A percentile compares a stretch with the other conserved stretches of the same genome.
Evolutionary conservation across 148 eudicot species (phyloP).

Genomic region (Chenopodium quinoa): DNA sequence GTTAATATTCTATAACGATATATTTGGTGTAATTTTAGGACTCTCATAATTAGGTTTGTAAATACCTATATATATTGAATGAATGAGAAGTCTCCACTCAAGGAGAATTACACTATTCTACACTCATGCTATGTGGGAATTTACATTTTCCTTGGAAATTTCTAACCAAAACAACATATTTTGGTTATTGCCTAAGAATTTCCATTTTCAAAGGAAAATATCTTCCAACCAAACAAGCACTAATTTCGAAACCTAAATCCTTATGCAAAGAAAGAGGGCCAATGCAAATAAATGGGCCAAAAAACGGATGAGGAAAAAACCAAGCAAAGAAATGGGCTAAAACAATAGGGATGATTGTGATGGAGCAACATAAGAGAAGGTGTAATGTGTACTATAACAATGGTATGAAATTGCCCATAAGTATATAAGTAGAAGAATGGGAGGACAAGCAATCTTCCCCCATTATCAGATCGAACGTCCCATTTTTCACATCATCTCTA

Average conservation of each 20-base stretch:
- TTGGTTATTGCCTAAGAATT: no score
- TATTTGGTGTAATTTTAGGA: no score
- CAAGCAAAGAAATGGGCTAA: conserved; percentile 7
- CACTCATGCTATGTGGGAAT: no score
- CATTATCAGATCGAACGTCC: conserved; percentile 26
- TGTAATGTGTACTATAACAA: background rate
- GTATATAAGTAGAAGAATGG: conserved; percentile 31
- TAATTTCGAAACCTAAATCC: background rate
- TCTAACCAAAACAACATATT: no score
- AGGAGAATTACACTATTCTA: no score
- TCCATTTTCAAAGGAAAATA: no score
- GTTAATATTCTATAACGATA: no score
- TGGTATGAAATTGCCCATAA: conserved; percentile 30
- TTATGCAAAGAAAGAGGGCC: background rate
- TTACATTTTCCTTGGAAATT: no score
- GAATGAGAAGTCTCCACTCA: no score
- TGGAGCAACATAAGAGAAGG: background rate
- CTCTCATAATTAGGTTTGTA: no score
- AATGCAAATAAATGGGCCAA: conserved; percentile 18
- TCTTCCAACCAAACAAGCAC: no score
- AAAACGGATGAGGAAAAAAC: background rate
- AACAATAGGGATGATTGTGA: background rate
- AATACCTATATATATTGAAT: no score
- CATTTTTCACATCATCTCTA: conserved; percentile 20
- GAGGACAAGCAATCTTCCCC: conserved; percentile 21